Conservation (phyloP, 2,329 filamentous ascomycete species). For the Trichoderma polysporum region DNA sequence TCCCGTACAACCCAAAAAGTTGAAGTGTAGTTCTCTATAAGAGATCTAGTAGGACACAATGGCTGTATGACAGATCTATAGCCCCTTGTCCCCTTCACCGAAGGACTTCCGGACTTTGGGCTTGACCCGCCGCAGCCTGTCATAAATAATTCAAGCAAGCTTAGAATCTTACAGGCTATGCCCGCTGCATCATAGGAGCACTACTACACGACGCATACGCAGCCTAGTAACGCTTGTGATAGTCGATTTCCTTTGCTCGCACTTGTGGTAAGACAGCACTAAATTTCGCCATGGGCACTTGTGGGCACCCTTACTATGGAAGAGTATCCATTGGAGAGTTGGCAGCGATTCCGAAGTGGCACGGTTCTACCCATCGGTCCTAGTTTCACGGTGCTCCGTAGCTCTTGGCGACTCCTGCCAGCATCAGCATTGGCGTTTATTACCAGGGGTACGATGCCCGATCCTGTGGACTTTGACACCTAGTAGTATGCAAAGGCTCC, state of each 20-base stretch:
- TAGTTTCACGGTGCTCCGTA: slow-evolving; percentile 1
- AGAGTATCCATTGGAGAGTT: neutral
- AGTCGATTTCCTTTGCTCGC: neutral
- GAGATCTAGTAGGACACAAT: neutral
- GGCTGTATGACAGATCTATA: neutral
- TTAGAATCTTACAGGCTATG: neutral
- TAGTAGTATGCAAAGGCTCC: too few relatives aligned
- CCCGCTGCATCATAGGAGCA: too few relatives aligned
- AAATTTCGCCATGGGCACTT: neutral
- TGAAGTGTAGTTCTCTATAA: neutral
- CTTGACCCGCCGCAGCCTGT: neutral
- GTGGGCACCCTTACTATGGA: neutral
- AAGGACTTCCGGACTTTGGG: too few relatives aligned
- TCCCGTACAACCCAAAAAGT: neutral
- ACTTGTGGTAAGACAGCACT: neutral
- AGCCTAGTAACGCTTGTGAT: neutral
- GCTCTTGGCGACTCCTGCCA: neutral
- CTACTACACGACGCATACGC: neutral
- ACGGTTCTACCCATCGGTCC: neutral
- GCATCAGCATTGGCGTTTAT: neutral
- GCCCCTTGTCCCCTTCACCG: too few relatives aligned
- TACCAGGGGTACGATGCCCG: neutral
- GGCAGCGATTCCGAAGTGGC: neutral
- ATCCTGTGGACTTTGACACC: too few relatives aligned
- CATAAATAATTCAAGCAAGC: neutral